Conservation (phyloP, 2,329 filamentous ascomycete genomes). For the Trichoderma pleuroti region DNA sequence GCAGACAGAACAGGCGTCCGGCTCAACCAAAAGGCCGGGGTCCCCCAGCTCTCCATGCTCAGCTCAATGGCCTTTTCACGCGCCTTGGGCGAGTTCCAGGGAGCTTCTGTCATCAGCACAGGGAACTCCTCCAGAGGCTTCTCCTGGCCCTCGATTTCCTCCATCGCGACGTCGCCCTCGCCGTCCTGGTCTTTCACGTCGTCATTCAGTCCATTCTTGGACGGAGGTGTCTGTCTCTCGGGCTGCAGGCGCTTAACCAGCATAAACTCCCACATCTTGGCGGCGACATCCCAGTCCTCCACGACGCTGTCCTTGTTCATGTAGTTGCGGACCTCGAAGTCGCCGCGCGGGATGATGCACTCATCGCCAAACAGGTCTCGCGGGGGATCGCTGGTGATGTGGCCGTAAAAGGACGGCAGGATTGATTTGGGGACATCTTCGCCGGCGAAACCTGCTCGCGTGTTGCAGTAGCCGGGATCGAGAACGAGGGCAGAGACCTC, state of each 20-base stretch:
- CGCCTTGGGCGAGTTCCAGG: conserved; percentile 84
- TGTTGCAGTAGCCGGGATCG: conserved; percentile 87
- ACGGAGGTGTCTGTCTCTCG: conserved; percentile 63
- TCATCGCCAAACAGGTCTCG: conserved; percentile 83
- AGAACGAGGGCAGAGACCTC: conserved; percentile 96
- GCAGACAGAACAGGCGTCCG: conserved; percentile 85
- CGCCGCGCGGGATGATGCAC: conserved; percentile 70
- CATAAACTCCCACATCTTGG: conserved; percentile 87
- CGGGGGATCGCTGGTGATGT: conserved; percentile 44
- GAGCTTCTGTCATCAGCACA: conserved; percentile 86
- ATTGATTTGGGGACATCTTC: conserved; percentile 96
- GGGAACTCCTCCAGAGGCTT: conserved; percentile 87
- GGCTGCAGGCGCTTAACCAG: conserved; percentile 86
- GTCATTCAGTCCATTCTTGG: conserved; percentile 77
- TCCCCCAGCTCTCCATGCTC: conserved; percentile 95
- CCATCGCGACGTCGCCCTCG: conserved; percentile 60
- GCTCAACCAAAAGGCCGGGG: conserved; percentile 90
- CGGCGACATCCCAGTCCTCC: conserved; percentile 92
- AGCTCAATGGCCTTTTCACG: conserved; percentile 94
- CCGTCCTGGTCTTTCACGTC: conserved; percentile 57
- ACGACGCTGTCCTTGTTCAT: conserved; percentile 87
- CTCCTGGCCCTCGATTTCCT: conserved; percentile 53
- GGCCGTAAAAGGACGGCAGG: conserved; percentile 84
- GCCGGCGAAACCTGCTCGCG: conserved; percentile 92
- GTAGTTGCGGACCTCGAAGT: conserved; percentile 85